These are phyloP conservation scores for Raddia distichophylla DNA, from an alignment of 176 grass and related monocot genomes.

Conservation along the genomic window DNA sequence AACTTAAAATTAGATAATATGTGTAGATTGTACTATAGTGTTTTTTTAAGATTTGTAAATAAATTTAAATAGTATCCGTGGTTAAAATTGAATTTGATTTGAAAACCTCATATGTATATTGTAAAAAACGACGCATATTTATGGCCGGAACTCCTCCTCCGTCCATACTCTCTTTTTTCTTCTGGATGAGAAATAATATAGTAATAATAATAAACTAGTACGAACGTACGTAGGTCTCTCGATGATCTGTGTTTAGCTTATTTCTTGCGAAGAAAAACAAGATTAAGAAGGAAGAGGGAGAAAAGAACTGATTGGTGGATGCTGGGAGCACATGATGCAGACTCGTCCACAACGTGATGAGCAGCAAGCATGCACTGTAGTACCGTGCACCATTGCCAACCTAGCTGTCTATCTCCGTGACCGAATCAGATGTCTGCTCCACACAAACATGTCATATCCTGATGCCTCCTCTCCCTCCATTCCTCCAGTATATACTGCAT, in stretches of 20 bases:
- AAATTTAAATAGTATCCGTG: no score
- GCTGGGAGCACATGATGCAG: slow-evolving; percentile 35
- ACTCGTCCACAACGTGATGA: slow-evolving; percentile 27
- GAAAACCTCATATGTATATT: no score
- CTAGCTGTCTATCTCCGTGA: slow-evolving; percentile 16
- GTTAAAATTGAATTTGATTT: no score
- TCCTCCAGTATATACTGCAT: neutral
- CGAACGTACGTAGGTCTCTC: neutral
- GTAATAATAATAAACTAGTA: neutral
- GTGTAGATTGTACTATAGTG: no score
- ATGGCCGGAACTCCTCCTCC: neutral
- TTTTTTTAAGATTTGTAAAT: no score
- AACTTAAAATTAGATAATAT: no score
- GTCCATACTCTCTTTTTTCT: neutral
- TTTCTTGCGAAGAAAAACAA: neutral
- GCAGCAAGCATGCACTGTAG: neutral
- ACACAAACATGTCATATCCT: slow-evolving; percentile 37
- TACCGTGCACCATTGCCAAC: neutral
- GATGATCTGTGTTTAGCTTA: neutral
- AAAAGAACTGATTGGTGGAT: slow-evolving; percentile 8
- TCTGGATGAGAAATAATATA: neutral
- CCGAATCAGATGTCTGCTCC: slow-evolving; percentile 46
- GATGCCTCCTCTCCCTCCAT: neutral
- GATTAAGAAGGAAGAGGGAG: neutral
- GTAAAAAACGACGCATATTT: no score